phyloP scores from a whole-genome alignment of 2,329 filamentous ascomycete species.

The Microdochium bolleyi region DNA sequence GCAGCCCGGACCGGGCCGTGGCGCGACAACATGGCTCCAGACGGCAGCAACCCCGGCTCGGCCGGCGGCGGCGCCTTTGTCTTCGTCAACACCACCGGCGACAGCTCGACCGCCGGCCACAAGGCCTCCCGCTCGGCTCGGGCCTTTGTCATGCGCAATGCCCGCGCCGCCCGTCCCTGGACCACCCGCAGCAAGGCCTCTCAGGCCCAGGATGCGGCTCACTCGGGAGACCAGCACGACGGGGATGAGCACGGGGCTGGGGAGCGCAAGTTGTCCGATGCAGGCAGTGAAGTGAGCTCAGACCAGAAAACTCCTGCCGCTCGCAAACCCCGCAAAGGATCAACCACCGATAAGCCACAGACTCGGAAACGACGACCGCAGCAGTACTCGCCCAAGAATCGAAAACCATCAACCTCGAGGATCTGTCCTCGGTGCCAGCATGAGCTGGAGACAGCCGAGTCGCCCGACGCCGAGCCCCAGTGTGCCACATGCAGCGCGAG shows the following conservation, averaged over 20 bases:
- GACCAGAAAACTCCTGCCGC: background rate
- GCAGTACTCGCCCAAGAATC: background rate
- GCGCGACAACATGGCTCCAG: background rate
- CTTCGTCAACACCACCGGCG: background rate
- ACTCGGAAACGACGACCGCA: background rate
- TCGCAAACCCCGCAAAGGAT: background rate
- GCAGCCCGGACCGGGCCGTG: background rate
- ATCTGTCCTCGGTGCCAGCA: background rate
- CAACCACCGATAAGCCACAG: background rate
- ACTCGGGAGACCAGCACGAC: background rate
- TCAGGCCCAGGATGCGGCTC: background rate
- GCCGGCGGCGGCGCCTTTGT: background rate
- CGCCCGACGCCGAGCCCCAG: background rate
- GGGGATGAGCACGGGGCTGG: background rate
- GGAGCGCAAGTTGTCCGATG: background rate
- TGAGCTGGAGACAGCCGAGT: background rate
- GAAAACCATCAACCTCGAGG: background rate
- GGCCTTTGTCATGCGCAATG: conserved; percentile 1
- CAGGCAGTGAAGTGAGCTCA: background rate
- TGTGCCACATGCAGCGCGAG: background rate
- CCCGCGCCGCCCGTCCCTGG: background rate
- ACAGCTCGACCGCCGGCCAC: background rate
- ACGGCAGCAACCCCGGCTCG: background rate
- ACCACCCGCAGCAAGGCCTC: background rate
- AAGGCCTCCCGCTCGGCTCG: background rate